A percentile compares a stretch with the other conserved stretches of the same genome.
These are phyloP conservation scores for Alternaria arbusti DNA, from an alignment of 2,329 filamentous ascomycete genomes.

Conservation along the genomic window DNA sequence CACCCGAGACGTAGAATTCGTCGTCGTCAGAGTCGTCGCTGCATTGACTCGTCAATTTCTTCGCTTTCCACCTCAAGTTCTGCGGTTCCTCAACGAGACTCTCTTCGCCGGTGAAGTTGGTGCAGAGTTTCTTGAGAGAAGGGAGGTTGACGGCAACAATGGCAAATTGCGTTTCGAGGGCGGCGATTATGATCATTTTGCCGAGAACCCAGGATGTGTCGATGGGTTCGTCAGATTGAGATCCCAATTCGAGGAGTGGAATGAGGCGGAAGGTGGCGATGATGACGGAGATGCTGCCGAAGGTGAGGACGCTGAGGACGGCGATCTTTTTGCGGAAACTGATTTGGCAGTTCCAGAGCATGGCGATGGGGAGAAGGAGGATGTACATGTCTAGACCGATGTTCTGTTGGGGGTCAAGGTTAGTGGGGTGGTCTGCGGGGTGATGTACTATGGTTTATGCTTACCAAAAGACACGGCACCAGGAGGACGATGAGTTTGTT, in stretches of 20 bases:
- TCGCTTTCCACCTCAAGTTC: background rate
- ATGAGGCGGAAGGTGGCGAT: constrained; percentile 26
- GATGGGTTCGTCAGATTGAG: constrained; percentile 13
- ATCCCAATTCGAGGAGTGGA: constrained; percentile 26
- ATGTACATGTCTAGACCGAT: constrained; percentile 29
- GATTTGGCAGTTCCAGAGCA: constrained; percentile 27
- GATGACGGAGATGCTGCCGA: constrained; percentile 38
- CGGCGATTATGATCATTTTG: constrained; percentile 42
- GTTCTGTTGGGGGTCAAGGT: constrained; percentile 16
- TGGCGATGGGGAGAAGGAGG: constrained; percentile 29
- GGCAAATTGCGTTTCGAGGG: constrained; percentile 41
- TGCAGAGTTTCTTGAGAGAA: constrained; percentile 41
- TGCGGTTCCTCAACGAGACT: background rate
- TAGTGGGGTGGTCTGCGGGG: background rate
- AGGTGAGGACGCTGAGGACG: constrained; percentile 32
- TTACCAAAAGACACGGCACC: constrained; percentile 33
- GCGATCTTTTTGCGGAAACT: constrained; percentile 23
- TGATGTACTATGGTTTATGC: background rate
- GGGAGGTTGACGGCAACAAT: constrained; percentile 45
- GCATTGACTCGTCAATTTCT: background rate
- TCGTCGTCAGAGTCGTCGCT: background rate
- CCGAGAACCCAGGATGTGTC: constrained; percentile 40
- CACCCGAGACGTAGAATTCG: background rate
- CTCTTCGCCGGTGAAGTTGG: constrained; percentile 2
- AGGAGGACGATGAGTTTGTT: constrained; percentile 34